phyloP scores from a whole-genome alignment of 495 filamentous ascomycete species.

The Hamigera avellanea region DNA sequence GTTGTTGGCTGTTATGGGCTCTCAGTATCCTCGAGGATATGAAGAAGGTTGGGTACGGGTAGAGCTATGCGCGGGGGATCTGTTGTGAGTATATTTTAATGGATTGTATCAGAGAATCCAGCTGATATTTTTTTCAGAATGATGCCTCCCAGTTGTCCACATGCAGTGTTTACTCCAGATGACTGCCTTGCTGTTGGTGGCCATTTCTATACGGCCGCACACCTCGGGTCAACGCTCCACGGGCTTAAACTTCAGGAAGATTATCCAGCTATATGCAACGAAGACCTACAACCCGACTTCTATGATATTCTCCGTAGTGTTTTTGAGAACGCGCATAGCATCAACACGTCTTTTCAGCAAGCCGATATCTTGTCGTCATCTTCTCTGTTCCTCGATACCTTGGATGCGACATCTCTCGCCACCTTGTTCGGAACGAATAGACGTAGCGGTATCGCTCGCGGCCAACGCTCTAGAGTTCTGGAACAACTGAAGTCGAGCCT shows the following conservation, averaged over 20 bases:
- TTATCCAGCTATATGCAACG: slow-evolving; percentile 3
- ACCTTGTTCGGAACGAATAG: not conserved
- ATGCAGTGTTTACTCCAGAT: slow-evolving; percentile 4
- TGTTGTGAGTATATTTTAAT: not conserved
- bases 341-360: not conserved
- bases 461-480: not conserved
- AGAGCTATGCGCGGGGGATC: slow-evolving; percentile 1
- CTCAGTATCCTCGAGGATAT: not conserved
- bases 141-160: slow-evolving; percentile 3
- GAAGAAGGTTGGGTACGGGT: not conserved
- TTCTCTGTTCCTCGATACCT: not conserved
- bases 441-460: not conserved
- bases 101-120: not conserved
- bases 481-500: not conserved
- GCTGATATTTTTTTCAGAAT: slow-evolving; percentile 1
- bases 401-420: not conserved
- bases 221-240: not conserved
- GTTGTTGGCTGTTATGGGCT: not conserved
- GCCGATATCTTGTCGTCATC: not conserved
- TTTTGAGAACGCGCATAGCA: not conserved
- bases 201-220: slow-evolving; percentile 3
- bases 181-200: slow-evolving; percentile 4
- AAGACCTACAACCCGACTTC: slow-evolving; percentile 1
- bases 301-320: slow-evolving; percentile 1
- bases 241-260: slow-evolving; percentile 5